Percentiles rank a stretch among this genome's conserved stretches.
These are phyloP conservation scores for Lachancea waltii DNA, from an alignment of 805 yeast species.

Conservation along the genomic window DNA sequence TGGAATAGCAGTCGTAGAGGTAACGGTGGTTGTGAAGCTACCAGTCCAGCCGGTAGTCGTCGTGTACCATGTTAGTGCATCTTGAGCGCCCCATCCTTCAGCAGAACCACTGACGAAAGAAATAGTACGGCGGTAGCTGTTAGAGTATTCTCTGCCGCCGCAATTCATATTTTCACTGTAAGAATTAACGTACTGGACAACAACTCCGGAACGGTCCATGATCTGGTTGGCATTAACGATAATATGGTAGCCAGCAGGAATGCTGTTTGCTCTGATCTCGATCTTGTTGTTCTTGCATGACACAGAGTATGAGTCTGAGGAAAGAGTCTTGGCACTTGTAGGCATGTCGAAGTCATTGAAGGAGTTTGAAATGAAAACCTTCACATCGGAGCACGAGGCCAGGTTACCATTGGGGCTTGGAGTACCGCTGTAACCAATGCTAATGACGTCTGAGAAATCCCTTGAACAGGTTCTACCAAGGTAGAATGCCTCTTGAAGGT, in stretches of 20 bases:
- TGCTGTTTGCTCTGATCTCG: constrained; percentile 9
- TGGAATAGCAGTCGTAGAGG: neutral
- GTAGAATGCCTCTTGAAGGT: constrained; percentile 2
- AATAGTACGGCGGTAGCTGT: neutral
- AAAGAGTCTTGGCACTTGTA: constrained; percentile 9
- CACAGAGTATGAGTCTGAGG: constrained; percentile 5
- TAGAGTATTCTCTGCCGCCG: neutral
- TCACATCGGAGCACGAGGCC: constrained; percentile 11
- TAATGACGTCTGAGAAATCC: constrained; percentile 9
- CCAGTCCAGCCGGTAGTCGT: constrained; percentile 11
- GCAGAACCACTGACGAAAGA: constrained; percentile 3
- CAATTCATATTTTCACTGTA: constrained; percentile 1
- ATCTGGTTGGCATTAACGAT: constrained; percentile 11
- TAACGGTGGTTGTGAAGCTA: constrained; percentile 1
- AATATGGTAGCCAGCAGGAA: constrained; percentile 12
- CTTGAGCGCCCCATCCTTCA: constrained; percentile 1
- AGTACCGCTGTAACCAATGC: constrained; percentile 9
- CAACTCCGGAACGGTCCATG: constrained; percentile 3
- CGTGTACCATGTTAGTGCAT: constrained; percentile 3
- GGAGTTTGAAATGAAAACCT: constrained; percentile 9
- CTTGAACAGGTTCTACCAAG: constrained; percentile 12
- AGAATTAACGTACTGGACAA: neutral
- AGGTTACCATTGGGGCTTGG: constrained; percentile 11
- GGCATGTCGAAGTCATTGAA: constrained; percentile 14
- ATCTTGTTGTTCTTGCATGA: constrained; percentile 10